A percentile compares a stretch with the other conserved stretches of the same genome.
Conservation (phyloP, 2,329 filamentous ascomycete species). For the Aureobasidium sp. region DNA sequence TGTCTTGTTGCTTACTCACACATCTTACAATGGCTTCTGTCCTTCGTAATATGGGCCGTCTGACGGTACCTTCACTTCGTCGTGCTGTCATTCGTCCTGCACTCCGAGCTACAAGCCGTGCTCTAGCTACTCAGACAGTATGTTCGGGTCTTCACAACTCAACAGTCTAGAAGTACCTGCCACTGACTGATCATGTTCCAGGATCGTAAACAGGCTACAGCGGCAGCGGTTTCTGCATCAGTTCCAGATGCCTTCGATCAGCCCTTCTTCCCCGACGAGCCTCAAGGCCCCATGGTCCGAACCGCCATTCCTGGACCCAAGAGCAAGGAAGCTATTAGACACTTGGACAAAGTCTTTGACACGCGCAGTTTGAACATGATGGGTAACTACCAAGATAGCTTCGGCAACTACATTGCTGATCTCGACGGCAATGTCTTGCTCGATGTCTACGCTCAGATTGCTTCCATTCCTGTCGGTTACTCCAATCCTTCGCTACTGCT, state of each 20-base stretch:
- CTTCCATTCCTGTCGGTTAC: slow-evolving; percentile 90
- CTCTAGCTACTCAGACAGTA: slow-evolving; percentile 23
- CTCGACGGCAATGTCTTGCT: slow-evolving; percentile 75
- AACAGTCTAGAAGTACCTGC: neutral
- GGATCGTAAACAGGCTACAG: slow-evolving; percentile 24
- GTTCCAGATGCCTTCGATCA: slow-evolving; percentile 37
- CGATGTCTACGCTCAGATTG: slow-evolving; percentile 88
- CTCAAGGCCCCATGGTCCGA: slow-evolving; percentile 53
- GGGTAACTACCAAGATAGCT: slow-evolving; percentile 73
- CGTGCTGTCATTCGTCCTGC: slow-evolving; percentile 23
- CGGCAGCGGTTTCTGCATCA: slow-evolving; percentile 23
- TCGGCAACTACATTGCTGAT: slow-evolving; percentile 81
- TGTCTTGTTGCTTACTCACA: neutral
- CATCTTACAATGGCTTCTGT: slow-evolving; percentile 34
- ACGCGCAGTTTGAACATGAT: slow-evolving; percentile 85
- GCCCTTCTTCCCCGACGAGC: slow-evolving; percentile 64
- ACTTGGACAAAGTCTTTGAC: slow-evolving; percentile 82
- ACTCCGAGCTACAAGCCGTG: slow-evolving; percentile 24
- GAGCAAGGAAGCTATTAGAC: slow-evolving; percentile 69
- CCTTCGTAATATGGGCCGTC: slow-evolving; percentile 33
- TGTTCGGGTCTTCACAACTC: neutral
- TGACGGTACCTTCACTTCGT: slow-evolving; percentile 31
- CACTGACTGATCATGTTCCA: neutral
- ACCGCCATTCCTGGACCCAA: slow-evolving; percentile 77
- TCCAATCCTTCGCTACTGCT: slow-evolving; percentile 80